Conservation (phyloP, 83 land plant genomes). For the Picea engelmannii region DNA sequence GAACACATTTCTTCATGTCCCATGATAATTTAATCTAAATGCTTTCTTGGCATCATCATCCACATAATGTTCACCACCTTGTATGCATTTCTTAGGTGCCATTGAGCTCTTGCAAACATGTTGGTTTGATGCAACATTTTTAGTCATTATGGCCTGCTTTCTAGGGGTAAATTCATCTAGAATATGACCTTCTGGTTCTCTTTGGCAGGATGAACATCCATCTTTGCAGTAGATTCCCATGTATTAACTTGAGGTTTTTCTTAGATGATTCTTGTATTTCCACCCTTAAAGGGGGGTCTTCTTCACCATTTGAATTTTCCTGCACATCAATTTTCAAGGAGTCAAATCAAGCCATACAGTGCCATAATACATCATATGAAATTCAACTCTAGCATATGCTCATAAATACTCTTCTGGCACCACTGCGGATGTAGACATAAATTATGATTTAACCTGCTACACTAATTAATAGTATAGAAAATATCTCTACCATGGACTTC, state of each 20-base stretch:
- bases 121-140: conserved; percentile 12
- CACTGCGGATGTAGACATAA: not conserved
- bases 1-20: conserved; percentile 14
- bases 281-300: no score
- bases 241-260: no score
- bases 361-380: not conserved
- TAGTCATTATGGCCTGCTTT: conserved; percentile 19
- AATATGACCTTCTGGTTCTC: not conserved
- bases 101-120: conserved; percentile 62
- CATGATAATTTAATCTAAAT: conserved; percentile 44
- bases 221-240: no score
- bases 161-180: not conserved
- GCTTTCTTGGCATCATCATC: conserved; percentile 53
- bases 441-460: not conserved
- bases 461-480: not conserved
- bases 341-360: not conserved
- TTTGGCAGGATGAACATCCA: conserved; percentile 13
- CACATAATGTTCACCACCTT: conserved; percentile 38
- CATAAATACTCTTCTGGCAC: not conserved
- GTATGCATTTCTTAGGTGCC: conserved; percentile 50
- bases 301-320: conserved; percentile 13
- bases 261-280: no score
- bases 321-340: conserved; percentile 9
- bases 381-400: no score
- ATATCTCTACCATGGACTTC: not conserved